phyloP scores from a whole-genome alignment of 768 basidiomycete species.

The Chlorophyllum brunneum region DNA sequence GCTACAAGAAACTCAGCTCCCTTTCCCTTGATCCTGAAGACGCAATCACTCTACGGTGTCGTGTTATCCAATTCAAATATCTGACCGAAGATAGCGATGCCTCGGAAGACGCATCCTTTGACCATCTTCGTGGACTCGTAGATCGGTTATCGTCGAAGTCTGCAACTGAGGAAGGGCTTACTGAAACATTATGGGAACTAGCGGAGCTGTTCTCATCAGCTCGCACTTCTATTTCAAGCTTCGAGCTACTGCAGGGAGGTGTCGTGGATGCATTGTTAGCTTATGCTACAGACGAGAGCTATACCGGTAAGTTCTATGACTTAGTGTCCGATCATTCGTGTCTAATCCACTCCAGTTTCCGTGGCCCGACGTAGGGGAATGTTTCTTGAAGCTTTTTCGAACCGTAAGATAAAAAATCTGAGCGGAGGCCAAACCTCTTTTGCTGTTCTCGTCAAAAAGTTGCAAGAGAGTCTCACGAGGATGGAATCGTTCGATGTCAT shows the following conservation, averaged over 20 bases:
- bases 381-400: slow-evolving; percentile 73
- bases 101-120: slow-evolving; percentile 60
- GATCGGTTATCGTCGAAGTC: slow-evolving; percentile 51
- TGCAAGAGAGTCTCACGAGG: slow-evolving; percentile 92
- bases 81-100: slow-evolving; percentile 52
- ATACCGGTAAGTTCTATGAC: slow-evolving; percentile 42
- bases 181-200: slow-evolving; percentile 65
- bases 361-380: slow-evolving; percentile 68
- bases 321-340: background rate
- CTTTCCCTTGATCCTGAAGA: slow-evolving; percentile 81
- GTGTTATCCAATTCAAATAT: slow-evolving; percentile 84
- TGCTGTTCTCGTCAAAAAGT: slow-evolving; percentile 82
- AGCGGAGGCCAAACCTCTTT: slow-evolving; percentile 55
- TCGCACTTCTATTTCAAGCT: slow-evolving; percentile 84
- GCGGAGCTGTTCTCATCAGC: slow-evolving; percentile 76
- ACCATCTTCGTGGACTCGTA: slow-evolving; percentile 61
- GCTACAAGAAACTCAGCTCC: slow-evolving; percentile 68
- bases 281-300: slow-evolving; percentile 69
- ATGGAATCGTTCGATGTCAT: slow-evolving; percentile 96
- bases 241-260: slow-evolving; percentile 92
- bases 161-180: slow-evolving; percentile 60
- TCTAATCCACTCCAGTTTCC: slow-evolving; percentile 43
- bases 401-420: slow-evolving; percentile 42
- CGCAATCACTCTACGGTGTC: slow-evolving; percentile 86
- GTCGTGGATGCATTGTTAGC: slow-evolving; percentile 83